Conservation (phyloP, 2,329 filamentous ascomycete genomes). For the Chrysoporthe puriensis region DNA sequence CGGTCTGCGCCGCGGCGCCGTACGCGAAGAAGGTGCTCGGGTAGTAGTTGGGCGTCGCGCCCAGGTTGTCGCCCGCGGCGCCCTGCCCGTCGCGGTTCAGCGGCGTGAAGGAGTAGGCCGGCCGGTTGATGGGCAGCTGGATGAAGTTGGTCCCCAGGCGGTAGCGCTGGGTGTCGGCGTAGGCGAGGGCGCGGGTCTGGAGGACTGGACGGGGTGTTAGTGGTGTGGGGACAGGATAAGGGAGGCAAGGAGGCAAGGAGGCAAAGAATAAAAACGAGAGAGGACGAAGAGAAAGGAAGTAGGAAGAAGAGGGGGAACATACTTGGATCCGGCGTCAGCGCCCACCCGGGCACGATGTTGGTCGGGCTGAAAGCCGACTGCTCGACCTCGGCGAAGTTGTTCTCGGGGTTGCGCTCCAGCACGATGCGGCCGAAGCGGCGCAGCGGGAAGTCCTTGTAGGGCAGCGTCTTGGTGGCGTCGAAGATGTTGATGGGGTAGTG, state of each 20-base stretch:
- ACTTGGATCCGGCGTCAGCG: conserved; percentile 53
- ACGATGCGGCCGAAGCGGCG: conserved; percentile 53
- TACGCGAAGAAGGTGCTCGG: conserved; percentile 10
- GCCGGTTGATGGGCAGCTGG: conserved; percentile 57
- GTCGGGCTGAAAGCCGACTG: conserved; percentile 62
- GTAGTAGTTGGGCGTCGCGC: conserved; percentile 12
- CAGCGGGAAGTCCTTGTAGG: conserved; percentile 53
- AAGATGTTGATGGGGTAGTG: conserved; percentile 54
- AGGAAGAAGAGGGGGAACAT: not conserved
- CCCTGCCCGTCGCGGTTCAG: conserved; percentile 48
- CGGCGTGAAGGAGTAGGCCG: conserved; percentile 40
- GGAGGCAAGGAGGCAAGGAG: not conserved
- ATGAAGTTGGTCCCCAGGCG: conserved; percentile 63
- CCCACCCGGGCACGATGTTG: conserved; percentile 59
- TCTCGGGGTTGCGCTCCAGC: conserved; percentile 51
- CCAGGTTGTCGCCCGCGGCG: conserved; percentile 13
- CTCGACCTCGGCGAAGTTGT: conserved; percentile 49
- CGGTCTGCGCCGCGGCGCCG: conserved; percentile 19
- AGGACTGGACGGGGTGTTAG: conserved; percentile 42
- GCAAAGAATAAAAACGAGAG: too few relatives aligned
- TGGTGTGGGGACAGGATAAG: conserved; percentile 10
- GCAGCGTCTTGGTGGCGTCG: conserved; percentile 61
- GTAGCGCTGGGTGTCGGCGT: conserved; percentile 60
- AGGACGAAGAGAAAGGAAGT: not conserved
- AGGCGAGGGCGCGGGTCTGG: conserved; percentile 58